These are phyloP conservation scores for Anisodus tanguticus DNA, from an alignment of 257 asterid species.

Conservation along the genomic window DNA sequence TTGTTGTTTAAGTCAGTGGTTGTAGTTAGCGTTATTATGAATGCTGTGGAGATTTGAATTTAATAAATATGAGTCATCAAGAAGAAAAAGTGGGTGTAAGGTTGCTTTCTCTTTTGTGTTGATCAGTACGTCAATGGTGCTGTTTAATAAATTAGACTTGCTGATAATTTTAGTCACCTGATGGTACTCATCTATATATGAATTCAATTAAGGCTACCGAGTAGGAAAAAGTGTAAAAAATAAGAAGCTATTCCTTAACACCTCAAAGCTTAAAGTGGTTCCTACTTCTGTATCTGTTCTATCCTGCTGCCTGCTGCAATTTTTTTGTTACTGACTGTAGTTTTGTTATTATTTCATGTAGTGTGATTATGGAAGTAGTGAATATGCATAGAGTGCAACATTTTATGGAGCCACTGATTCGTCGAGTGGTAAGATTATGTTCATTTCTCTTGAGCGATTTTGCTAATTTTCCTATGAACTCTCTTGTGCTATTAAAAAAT, in stretches of 20 bases:
- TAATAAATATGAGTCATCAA: not conserved
- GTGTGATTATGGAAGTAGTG: slow-evolving; percentile 77
- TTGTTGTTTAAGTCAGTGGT: too few relatives aligned
- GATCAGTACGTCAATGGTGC: not conserved
- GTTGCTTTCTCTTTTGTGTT: not conserved
- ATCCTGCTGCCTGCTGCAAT: not conserved
- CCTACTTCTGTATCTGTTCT: too few relatives aligned
- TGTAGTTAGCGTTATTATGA: too few relatives aligned
- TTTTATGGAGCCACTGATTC: slow-evolving; percentile 79
- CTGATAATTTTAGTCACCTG: not conserved
- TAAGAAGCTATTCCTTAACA: not conserved
- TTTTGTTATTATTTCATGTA: slow-evolving; percentile 35
- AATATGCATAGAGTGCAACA: slow-evolving; percentile 62
- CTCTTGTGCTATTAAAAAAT: not conserved
- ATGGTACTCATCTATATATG: not conserved
- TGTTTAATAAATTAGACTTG: slow-evolving; percentile 3
- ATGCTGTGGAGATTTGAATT: too few relatives aligned
- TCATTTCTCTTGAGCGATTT: not conserved
- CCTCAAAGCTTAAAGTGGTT: too few relatives aligned
- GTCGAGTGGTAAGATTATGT: slow-evolving; percentile 70
- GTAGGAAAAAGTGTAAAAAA: too few relatives aligned
- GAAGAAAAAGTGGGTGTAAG: not conserved
- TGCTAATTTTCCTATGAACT: slow-evolving; percentile 23
- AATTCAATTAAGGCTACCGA: not conserved
- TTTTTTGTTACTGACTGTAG: slow-evolving; percentile 7